phyloP scores from a whole-genome alignment of 768 basidiomycete genomes.

The Pulveroboletus frians region DNA sequence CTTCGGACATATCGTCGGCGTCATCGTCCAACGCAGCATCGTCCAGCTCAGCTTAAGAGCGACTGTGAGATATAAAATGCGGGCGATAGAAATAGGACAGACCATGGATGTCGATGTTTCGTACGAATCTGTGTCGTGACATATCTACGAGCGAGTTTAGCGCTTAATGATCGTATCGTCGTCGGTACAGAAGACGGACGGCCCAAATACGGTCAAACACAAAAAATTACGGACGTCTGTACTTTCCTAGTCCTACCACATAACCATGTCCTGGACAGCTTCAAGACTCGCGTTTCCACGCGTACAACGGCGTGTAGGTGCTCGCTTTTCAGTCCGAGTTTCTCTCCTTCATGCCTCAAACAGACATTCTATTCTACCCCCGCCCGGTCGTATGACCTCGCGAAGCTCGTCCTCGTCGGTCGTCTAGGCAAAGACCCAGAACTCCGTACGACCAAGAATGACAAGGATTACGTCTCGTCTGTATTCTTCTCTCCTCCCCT shows the following conservation, averaged over 20 bases:
- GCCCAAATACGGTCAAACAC: slow-evolving; percentile 22
- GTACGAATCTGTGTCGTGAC: slow-evolving; percentile 89
- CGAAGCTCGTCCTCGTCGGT: slow-evolving; percentile 76
- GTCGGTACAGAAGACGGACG: not conserved
- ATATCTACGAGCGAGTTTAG: slow-evolving; percentile 26
- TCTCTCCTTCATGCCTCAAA: not conserved
- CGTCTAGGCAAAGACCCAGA: slow-evolving; percentile 70
- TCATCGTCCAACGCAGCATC: slow-evolving; percentile 76
- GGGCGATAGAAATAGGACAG: slow-evolving; percentile 1
- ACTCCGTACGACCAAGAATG: slow-evolving; percentile 57
- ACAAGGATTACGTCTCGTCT: slow-evolving; percentile 75
- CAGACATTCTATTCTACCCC: slow-evolving; percentile 65
- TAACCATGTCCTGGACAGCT: slow-evolving; percentile 44
- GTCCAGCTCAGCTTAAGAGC: slow-evolving; percentile 71
- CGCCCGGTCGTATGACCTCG: slow-evolving; percentile 53
- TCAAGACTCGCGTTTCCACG: slow-evolving; percentile 43
- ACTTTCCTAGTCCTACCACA: not conserved
- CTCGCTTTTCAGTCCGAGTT: not conserved
- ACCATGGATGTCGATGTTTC: slow-evolving; percentile 81
- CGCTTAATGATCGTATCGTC: not conserved
- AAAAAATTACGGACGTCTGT: not conserved
- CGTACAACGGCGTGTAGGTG: slow-evolving; percentile 45
- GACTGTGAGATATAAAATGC: not conserved
- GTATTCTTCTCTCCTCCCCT: slow-evolving; percentile 21
- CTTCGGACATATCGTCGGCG: slow-evolving; percentile 74